A percentile compares a stretch with the other conserved stretches of the same genome.
Evolutionary conservation across 768 basidiomycete species (phyloP).

Genomic region (Auricularia heimuer): DNA sequence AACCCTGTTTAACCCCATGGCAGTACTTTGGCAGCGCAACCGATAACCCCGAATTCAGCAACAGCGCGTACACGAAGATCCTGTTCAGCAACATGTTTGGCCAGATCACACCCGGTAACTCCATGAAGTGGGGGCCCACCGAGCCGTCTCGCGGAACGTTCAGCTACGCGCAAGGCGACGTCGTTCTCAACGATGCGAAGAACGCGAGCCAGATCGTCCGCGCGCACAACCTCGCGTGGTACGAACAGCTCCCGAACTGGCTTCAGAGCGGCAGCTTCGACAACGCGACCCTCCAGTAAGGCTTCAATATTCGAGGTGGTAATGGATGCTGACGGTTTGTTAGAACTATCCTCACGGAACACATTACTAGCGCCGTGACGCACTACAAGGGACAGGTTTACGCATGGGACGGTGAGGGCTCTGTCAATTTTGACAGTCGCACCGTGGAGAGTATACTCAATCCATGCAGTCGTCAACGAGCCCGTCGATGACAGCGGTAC

Average conservation of each 20-base stretch:
- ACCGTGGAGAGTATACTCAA: too few relatives aligned
- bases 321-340: neutral
- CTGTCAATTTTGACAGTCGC: too few relatives aligned
- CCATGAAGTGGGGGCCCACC: constrained; percentile 50
- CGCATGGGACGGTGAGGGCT: constrained; percentile 23
- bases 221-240: constrained; percentile 17
- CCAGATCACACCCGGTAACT: constrained; percentile 41
- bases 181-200: constrained; percentile 31
- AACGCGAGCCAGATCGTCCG: constrained; percentile 38
- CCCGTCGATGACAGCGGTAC: constrained; percentile 47
- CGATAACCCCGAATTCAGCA: constrained; percentile 37
- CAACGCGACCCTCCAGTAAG: constrained; percentile 24
- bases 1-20: neutral
- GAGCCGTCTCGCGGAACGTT: constrained; percentile 39
- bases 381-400: constrained; percentile 49
- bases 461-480: constrained; percentile 45
- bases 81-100: constrained; percentile 33
- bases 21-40: constrained; percentile 41
- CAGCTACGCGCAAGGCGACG: constrained; percentile 36
- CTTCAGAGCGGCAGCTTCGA: constrained; percentile 35
- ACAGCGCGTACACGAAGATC: constrained; percentile 30
- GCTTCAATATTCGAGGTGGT: neutral
- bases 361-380: constrained; percentile 39
- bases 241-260: constrained; percentile 19
- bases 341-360: constrained; percentile 13